Percentiles rank a stretch among this genome's conserved stretches.
Evolutionary conservation across 441 rosid genomes (phyloP).

Genomic region (Omphalea diandra): DNA sequence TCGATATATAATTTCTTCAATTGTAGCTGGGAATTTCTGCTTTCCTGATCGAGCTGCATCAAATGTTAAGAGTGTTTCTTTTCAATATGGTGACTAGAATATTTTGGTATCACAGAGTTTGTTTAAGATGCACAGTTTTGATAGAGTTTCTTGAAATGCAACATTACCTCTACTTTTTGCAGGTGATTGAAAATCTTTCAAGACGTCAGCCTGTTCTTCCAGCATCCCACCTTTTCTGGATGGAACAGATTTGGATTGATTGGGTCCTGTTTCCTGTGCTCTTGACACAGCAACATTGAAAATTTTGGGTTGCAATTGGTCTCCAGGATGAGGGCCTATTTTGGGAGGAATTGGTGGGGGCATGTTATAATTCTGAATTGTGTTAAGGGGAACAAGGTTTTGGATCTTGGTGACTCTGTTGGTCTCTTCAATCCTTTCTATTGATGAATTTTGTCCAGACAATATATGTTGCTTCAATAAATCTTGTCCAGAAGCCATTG

Average conservation of each 20-base stretch:
- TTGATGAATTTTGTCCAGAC: conserved; percentile 19
- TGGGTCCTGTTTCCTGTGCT: conserved; percentile 29
- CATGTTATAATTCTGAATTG: conserved; percentile 28
- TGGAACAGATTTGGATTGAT: conserved; percentile 27
- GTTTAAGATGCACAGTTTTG: conserved; percentile 19
- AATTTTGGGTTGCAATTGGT: conserved; percentile 26
- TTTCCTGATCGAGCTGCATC: conserved; percentile 41
- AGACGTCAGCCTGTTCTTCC: conserved; percentile 32
- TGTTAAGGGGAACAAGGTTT: conserved; percentile 22
- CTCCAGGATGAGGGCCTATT: conserved; percentile 31
- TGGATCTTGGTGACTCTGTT: conserved; percentile 26
- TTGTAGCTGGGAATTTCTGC: conserved; percentile 25
- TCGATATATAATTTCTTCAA: conserved; percentile 50
- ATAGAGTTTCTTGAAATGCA: conserved; percentile 23
- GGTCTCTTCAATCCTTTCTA: conserved; percentile 30
- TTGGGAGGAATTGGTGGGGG: conserved; percentile 38
- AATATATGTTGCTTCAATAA: conserved; percentile 29
- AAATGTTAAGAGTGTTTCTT: conserved; percentile 26
- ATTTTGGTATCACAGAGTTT: conserved; percentile 17
- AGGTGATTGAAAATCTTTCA: conserved; percentile 30
- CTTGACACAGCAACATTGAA: conserved; percentile 26
- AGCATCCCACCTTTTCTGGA: conserved; percentile 29
- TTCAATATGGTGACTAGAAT: conserved; percentile 20
- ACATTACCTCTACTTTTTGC: conserved; percentile 49
- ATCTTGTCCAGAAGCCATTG: conserved; percentile 24